phyloP scores from a whole-genome alignment of 1,139 yeast species.

The Candida buenavistaensis region DNA sequence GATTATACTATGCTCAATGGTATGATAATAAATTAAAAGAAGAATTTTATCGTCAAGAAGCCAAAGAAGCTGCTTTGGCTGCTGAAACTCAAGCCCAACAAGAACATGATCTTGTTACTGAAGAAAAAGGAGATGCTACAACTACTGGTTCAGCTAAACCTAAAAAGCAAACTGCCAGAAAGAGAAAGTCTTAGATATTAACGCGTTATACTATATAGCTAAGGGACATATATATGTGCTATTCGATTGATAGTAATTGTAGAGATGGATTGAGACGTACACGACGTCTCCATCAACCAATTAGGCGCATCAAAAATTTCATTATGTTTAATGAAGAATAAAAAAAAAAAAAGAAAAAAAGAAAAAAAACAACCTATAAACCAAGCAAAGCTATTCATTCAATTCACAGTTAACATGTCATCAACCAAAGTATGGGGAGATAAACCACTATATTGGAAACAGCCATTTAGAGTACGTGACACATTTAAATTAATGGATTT shows the following conservation, averaged over 20 bases:
- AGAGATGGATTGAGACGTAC: neutral
- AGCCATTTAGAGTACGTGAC: constrained; percentile 61
- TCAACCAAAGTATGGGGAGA: constrained; percentile 48
- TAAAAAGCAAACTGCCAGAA: constrained; percentile 18
- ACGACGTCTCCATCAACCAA: constrained; percentile 12
- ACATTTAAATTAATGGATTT: neutral
- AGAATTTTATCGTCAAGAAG: constrained; percentile 48
- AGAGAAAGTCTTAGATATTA: constrained; percentile 14
- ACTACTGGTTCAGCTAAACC: constrained; percentile 18
- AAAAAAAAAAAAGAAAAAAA: too few species aligned
- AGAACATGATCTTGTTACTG: constrained; percentile 18
- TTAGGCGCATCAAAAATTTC: constrained; percentile 13
- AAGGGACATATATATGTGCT: too few species aligned
- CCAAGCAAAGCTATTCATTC: constrained; percentile 2
- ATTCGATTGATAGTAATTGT: too few species aligned
- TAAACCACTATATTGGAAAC: constrained; percentile 60
- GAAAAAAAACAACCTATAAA: too few species aligned
- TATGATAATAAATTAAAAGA: constrained; percentile 61
- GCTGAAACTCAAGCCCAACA: constrained; percentile 21
- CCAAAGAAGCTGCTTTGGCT: constrained; percentile 24
- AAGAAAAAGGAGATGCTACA: constrained; percentile 8
- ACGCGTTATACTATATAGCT: too few species aligned
- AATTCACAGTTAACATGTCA: constrained; percentile 15
- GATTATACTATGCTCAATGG: constrained; percentile 86
- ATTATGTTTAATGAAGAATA: too few species aligned